Base-by-base conservation (phyloP, 371 early-diverging fungal genomes). In the Funneliformis caledonium region DNA sequence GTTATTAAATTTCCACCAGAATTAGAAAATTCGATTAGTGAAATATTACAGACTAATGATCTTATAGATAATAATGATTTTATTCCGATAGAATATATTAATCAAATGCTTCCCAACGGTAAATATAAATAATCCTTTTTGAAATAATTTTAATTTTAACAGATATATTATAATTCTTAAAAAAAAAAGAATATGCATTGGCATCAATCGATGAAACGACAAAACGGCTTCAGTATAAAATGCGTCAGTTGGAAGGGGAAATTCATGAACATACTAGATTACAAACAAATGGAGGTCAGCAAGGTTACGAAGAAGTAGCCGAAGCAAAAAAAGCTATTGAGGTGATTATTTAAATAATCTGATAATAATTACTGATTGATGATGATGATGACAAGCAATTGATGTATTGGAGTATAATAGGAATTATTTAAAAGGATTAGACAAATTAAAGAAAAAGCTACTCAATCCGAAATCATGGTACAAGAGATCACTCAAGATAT, bases 401-500 rank as follows among this genome's bases (percentile, higher is more conserved):
- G 7, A 37, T 67, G 11, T 9, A 67, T 43, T 69, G 45, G 14
- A 52, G 14, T 52, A 52, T 52, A 52, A 14, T 84, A 93, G 96
- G 88, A 90, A 73, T 85, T 98, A 70, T 94, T 93, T 86, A 87
- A 89, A 26, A 88, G 91, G 50, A 94, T 97, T 37, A 92, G 92
- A 80, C 90, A 90, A 75, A 97, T 98, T 83, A 93, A 94, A 78
- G 86, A 87, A 60, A 96, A 96, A 84, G 96, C 97, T 33, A 85
- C 91, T 0, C 91, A 93, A 67, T 94, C 97, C 0, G 97, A 97
- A 81, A 87, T 90, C 5, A 94, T 93, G 91, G 98, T 98, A 0
- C 92, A 93, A 67, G 97, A 97, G 74, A 97, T 98, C 65, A 98
- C 99, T 11, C 91, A 93, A 80, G 99, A 98, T 80, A 97, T 98